Base-by-base conservation (phyloP, 768 basidiomycete genomes). In the Hygrophoropsis aurantiaca region DNA sequence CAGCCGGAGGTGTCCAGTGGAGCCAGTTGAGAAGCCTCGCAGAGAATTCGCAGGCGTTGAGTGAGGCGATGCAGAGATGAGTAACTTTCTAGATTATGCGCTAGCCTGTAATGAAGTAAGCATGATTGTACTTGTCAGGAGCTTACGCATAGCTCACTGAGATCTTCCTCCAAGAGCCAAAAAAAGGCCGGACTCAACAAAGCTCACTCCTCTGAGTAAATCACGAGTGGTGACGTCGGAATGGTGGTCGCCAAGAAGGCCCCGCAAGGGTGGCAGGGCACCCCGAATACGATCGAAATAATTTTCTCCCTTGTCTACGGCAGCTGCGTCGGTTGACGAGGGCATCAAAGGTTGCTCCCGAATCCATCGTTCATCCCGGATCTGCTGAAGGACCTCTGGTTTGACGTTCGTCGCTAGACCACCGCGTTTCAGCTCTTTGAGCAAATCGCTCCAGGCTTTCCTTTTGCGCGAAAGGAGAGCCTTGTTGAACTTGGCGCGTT, bases 381-480 rank as follows among this genome's bases (percentile, higher is more conserved):
- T 79, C 32, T 71, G 77, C 18, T 67, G 70, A 3, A 91, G 73
- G 20, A 85, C 61, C 19, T 88, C 86, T 1, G 90, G 79, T 58
- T 85, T 88, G 42, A 90, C 68, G 43, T 80, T 87, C 33, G 73
- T 66, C 0, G 90, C 73, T 43, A 97, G 74, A 16, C 97, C 97
- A 16, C 80, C 72, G 2, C 79, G 77, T 62, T 90, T 90, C 44
- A 97, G 70, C 59, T 94, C 92, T 65, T 93, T 95, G 52, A 97
- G 71, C 16, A 97, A 73, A 60, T 98, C 94, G 21, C 87, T 84
- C 80, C 86, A 92, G 1, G 94, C 94, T 59, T 90, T 90, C 51
- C 88, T 74, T 71, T 98, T 99, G 40, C 90, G 80, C 3, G 80
- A 79, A 33, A 88, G 72, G 9, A 97, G 67, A 18, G 83, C 80